These are phyloP conservation scores for Brassica balearica DNA, from an alignment of 441 rosid genomes.

Conservation along the genomic window DNA sequence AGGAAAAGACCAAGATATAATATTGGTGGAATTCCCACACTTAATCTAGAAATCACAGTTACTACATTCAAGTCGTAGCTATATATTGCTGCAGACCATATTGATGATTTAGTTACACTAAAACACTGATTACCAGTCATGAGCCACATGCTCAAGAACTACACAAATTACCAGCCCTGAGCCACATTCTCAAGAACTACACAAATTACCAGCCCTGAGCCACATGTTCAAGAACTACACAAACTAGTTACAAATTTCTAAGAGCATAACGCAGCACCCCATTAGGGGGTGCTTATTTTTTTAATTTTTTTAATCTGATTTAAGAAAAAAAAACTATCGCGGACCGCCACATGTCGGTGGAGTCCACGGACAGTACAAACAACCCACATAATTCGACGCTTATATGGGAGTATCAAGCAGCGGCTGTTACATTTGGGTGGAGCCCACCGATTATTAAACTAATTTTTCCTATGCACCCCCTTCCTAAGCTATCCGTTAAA, in stretches of 20 bases:
- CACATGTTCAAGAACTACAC: background rate
- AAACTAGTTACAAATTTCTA: background rate
- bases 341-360: too few relatives aligned
- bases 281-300: too few relatives aligned
- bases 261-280: too few relatives aligned
- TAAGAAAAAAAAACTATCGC: too few relatives aligned
- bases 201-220: background rate
- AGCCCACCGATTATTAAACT: too few relatives aligned
- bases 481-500: too few relatives aligned
- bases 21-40: background rate
- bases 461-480: too few relatives aligned
- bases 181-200: background rate
- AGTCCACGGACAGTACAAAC: too few relatives aligned
- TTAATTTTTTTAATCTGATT: too few relatives aligned
- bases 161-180: background rate
- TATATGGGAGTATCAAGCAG: too few relatives aligned
- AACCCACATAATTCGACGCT: too few relatives aligned
- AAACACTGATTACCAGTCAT: background rate
- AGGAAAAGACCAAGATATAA: background rate
- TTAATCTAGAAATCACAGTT: background rate
- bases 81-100: background rate
- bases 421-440: too few relatives aligned
- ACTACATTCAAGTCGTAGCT: background rate
- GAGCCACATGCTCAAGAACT: background rate
- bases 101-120: background rate